Conservation (phyloP, 768 basidiomycete species). For the Neoboletus magnificus region DNA sequence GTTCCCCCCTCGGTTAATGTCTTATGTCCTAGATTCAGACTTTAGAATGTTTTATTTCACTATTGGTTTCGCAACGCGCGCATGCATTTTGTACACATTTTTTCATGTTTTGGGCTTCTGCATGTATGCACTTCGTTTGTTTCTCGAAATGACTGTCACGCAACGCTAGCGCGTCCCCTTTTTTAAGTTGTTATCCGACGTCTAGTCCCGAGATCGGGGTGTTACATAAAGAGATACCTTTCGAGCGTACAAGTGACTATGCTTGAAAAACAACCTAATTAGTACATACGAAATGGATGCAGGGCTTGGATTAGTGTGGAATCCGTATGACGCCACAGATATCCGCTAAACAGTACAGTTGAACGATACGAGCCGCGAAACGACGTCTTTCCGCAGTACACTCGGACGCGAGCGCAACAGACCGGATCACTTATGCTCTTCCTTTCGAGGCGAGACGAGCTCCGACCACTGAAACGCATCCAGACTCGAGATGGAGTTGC, state of each 20-base stretch:
- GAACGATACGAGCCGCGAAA: background rate
- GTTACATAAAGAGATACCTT: background rate
- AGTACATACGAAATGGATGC: constrained; percentile 6
- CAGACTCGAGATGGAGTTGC: constrained; percentile 29
- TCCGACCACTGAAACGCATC: constrained; percentile 35
- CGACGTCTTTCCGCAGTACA: background rate
- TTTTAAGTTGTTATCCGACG: background rate
- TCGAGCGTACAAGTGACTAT: constrained; percentile 5
- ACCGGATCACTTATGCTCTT: constrained; percentile 18
- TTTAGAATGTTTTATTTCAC: constrained; percentile 21
- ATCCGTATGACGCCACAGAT: background rate
- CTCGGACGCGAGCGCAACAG: background rate
- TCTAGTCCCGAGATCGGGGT: background rate
- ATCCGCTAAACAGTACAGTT: constrained; percentile 7
- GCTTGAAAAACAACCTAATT: background rate
- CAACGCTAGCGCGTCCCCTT: background rate
- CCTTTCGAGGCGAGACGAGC: constrained; percentile 30
- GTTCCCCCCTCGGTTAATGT: constrained; percentile 5
- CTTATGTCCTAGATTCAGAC: constrained; percentile 25
- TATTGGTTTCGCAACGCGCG: constrained; percentile 4
- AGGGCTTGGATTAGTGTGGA: background rate
- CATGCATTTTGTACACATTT: constrained; percentile 24
- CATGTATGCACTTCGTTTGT: constrained; percentile 18
- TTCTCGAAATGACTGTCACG: background rate
- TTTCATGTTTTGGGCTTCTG: constrained; percentile 4